Base-by-base conservation (phyloP, 495 filamentous ascomycete genomes). In the Podospora tetraspora region DNA sequence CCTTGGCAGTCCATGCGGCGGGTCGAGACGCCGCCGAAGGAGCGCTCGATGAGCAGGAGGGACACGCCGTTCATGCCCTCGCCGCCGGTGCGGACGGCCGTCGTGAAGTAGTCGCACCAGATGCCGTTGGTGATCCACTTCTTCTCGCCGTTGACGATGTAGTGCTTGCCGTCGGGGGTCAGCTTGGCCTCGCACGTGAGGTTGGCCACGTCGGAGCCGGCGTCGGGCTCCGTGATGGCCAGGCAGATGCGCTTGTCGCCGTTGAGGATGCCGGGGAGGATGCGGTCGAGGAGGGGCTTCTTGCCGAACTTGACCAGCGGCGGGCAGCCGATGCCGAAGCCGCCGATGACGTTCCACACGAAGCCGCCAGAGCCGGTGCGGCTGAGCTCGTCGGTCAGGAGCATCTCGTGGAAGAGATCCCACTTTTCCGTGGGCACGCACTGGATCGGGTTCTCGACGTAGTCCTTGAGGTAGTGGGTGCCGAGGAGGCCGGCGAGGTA, bases 111-210 rank as follows among this genome's bases (percentile, higher is more conserved):
- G 77, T 99, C 95, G 66, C 84, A 86, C 91, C 92, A 97, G 69
- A 97, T 86, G 73, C 95, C 95, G 83, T 99, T 98, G 75, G 94
- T 97, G 79, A 99, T 99, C 95, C 95, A 98, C 80, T 99, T 99
- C 89, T 99, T 98, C 86, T 97, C 95, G 57, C 95, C 95, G 76
- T 98, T 99, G 79, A 99, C 95, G 68, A 99, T 97, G 79, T 96
- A 99, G 79, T 97, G 92, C 85, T 97, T 99, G 75, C 95, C 95
- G 76, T 97, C 94, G 72, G 92, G 88, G 63, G 84, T 89, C 58
- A 97, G 89, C 82, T 96, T 96, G 29, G 95, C 95, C 83, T 97
- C 93, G 77, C 94, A 97, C 25, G 89, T 94, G 56, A 99, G 79
- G 80, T 96, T 97, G 64, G 95, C 95, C 19, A 99, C 95, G 78